Evolutionary conservation across 176 grass and related monocot genomes (phyloP).

Genomic region (Phragmites australis): DNA sequence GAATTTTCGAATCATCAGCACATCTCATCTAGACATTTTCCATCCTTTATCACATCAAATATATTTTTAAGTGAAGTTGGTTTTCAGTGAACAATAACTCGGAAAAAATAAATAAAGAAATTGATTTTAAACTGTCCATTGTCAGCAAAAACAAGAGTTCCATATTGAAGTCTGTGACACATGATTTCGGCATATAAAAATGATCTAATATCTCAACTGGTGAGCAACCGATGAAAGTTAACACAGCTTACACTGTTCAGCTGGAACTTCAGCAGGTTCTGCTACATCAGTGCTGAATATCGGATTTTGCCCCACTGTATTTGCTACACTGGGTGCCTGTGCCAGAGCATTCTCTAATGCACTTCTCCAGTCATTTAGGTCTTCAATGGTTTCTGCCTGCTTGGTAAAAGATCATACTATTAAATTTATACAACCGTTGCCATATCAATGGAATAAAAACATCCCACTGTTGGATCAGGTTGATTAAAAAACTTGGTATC

Average conservation of each 20-base stretch:
- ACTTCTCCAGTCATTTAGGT: conserved; percentile 89
- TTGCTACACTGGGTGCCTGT: conserved; percentile 67
- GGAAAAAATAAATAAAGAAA: not conserved
- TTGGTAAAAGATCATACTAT: conserved; percentile 35
- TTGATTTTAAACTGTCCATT: conserved; percentile 8
- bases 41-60: not conserved
- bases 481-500: too few relatives aligned
- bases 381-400: conserved; percentile 89
- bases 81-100: conserved; percentile 19
- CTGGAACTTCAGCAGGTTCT: conserved; percentile 58
- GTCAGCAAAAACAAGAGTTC: not conserved
- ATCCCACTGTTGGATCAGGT: not conserved
- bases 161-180: conserved; percentile 9
- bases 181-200: not conserved
- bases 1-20: conserved; percentile 22
- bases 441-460: not conserved
- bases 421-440: conserved; percentile 23
- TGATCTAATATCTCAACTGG: conserved; percentile 17
- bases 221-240: conserved; percentile 24
- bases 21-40: conserved; percentile 5
- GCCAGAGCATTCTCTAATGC: conserved; percentile 89
- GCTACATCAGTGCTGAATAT: conserved; percentile 65
- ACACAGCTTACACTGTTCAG: conserved; percentile 63
- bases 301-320: conserved; percentile 72
- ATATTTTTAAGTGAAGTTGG: not conserved